These are phyloP conservation scores for Tetrapisispora phaffii DNA, from an alignment of 805 yeast species.

Conservation along the genomic window DNA sequence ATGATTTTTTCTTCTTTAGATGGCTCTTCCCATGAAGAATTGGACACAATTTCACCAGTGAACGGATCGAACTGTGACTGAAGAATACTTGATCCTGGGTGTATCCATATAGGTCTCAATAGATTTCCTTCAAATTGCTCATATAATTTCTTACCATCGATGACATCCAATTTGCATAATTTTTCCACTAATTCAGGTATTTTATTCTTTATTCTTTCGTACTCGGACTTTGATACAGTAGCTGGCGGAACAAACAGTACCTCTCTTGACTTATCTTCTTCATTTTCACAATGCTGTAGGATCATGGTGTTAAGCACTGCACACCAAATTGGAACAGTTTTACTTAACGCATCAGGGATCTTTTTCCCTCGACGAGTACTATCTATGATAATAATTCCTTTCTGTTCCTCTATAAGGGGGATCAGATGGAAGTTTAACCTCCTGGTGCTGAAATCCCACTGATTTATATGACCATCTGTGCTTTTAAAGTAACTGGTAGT, in stretches of 20 bases:
- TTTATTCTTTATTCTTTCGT: slow-evolving; percentile 36
- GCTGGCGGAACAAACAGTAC: slow-evolving; percentile 41
- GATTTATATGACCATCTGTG: slow-evolving; percentile 79
- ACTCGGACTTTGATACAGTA: slow-evolving; percentile 51
- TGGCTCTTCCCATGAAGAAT: slow-evolving; percentile 28
- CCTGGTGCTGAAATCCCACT: slow-evolving; percentile 70
- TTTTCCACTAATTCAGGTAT: slow-evolving; percentile 42
- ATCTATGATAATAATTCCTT: slow-evolving; percentile 60
- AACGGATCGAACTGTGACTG: slow-evolving; percentile 18
- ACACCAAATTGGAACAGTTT: slow-evolving; percentile 89
- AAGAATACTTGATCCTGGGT: slow-evolving; percentile 39
- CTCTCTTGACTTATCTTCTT: slow-evolving; percentile 13
- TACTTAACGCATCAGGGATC: slow-evolving; percentile 79
- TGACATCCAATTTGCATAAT: slow-evolving; percentile 33
- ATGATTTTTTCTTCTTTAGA: slow-evolving; percentile 27
- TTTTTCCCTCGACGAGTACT: slow-evolving; percentile 78
- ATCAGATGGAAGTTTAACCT: slow-evolving; percentile 67
- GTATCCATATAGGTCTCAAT: slow-evolving; percentile 59
- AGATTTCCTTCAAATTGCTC: slow-evolving; percentile 36
- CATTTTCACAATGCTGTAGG: slow-evolving; percentile 27
- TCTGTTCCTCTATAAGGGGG: slow-evolving; percentile 32
- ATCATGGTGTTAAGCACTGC: slow-evolving; percentile 56
- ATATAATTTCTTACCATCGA: slow-evolving; percentile 29
- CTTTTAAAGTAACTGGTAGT: slow-evolving; percentile 72
- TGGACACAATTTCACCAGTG: slow-evolving; percentile 22